These are phyloP conservation scores for Fragaria vesca DNA, from an alignment of 306 rosid genomes.

Conservation along the genomic window DNA sequence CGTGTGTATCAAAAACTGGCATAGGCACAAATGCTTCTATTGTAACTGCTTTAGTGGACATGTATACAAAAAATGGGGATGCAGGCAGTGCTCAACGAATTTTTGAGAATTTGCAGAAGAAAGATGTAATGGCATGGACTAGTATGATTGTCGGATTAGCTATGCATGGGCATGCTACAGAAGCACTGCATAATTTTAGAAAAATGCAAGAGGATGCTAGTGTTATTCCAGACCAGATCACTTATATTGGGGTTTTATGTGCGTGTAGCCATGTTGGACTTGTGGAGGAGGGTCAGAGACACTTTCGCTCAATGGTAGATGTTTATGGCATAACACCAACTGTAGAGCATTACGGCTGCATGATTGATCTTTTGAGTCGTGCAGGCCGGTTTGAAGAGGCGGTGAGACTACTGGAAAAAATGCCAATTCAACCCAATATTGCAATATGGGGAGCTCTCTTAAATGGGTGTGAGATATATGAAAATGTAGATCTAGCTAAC, in stretches of 20 bases:
- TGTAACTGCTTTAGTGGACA: conserved; percentile 65
- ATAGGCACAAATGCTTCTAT: conserved; percentile 37
- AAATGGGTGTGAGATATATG: conserved; percentile 78
- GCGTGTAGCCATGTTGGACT: conserved; percentile 72
- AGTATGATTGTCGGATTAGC: conserved; percentile 71
- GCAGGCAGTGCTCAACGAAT: conserved; percentile 43
- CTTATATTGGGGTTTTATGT: conserved; percentile 59
- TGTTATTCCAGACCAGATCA: conserved; percentile 57
- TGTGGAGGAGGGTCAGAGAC: conserved; percentile 58
- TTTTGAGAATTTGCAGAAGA: conserved; percentile 48
- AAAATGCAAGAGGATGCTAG: conserved; percentile 59
- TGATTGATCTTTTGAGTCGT: conserved; percentile 76
- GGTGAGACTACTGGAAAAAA: conserved; percentile 43
- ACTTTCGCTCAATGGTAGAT: conserved; percentile 51
- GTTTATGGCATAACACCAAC: conserved; percentile 50
- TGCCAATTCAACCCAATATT: conserved; percentile 49
- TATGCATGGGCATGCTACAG: conserved; percentile 58
- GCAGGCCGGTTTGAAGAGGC: conserved; percentile 69
- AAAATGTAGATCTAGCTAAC: conserved; percentile 55
- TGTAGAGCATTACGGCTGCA: conserved; percentile 77
- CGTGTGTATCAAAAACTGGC: conserved; percentile 43
- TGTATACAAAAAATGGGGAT: conserved; percentile 76
- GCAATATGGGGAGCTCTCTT: conserved; percentile 70
- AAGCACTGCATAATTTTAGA: conserved; percentile 55
- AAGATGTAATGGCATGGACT: conserved; percentile 72